A percentile compares a stretch with the other conserved stretches of the same genome.
Conservation (phyloP, 192 early-diverging fungal species). For the Coemansia sp. region DNA sequence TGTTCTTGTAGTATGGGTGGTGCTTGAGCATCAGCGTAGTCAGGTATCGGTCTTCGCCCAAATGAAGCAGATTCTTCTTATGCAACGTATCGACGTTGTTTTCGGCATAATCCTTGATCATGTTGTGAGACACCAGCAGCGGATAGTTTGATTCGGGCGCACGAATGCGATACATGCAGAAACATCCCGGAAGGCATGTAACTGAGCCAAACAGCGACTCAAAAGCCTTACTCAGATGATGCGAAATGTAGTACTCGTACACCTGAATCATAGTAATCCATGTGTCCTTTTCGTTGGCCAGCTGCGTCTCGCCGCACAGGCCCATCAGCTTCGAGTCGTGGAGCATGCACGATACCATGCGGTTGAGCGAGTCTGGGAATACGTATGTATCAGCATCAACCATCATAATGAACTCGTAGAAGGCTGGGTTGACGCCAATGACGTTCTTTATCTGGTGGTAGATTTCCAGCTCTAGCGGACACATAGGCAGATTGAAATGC, state of each 20-base stretch:
- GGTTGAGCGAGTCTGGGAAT: conserved; percentile 89
- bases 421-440: conserved; percentile 96
- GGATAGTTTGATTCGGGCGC: conserved; percentile 89
- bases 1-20: conserved; percentile 94
- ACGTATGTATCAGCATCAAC: conserved; percentile 98
- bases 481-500: conserved; percentile 91
- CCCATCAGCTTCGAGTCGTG: conserved; percentile 95
- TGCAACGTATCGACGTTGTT: conserved; percentile 97
- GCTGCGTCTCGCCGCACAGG: conserved; percentile 92
- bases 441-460: conserved; percentile 99
- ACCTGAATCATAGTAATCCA: conserved; percentile 99
- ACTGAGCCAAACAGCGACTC: conserved; percentile 98
- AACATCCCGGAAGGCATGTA: conserved; percentile 98
- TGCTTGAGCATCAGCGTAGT: conserved; percentile 96
- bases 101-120: conserved; percentile 91
- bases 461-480: conserved; percentile 94
- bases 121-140: conserved; percentile 78
- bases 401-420: conserved; percentile 98
- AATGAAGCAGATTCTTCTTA: conserved; percentile 96
- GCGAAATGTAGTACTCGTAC: conserved; percentile 98
- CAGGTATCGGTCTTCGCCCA: conserved; percentile 99
- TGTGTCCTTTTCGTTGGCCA: conserved; percentile 91
- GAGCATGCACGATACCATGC: conserved; percentile 91
- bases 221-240: conserved; percentile 96
- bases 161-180: conserved; percentile 98